Conservation (phyloP, 148 eudicot genomes). For the Hydrangea macrophylla region DNA sequence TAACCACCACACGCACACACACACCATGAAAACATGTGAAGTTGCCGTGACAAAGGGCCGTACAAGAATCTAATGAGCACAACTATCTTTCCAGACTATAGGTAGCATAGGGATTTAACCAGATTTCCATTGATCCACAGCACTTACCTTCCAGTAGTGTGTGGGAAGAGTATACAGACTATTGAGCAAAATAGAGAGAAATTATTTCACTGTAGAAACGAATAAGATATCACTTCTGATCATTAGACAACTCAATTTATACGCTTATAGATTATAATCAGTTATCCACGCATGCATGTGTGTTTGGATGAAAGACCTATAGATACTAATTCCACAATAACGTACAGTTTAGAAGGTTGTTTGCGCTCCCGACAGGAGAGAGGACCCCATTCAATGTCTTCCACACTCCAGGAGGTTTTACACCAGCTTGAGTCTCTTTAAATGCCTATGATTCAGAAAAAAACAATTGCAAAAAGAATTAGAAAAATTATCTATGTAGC, state of each 20-base stretch:
- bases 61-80: neutral
- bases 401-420: conserved; percentile 80
- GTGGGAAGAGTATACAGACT: too few relatives aligned
- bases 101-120: neutral
- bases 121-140: neutral
- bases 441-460: conserved; percentile 53
- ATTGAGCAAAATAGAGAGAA: neutral
- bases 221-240: neutral
- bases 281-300: neutral
- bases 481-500: too few relatives aligned
- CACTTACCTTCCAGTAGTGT: neutral
- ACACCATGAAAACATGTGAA: neutral
- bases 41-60: neutral
- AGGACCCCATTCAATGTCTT: conserved; percentile 64
- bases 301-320: neutral
- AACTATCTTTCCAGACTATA: neutral
- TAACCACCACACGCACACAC: neutral
- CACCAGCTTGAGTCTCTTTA: conserved; percentile 44
- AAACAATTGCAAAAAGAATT: neutral
- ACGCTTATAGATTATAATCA: neutral
- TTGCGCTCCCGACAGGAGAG: conserved; percentile 48
- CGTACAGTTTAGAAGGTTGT: conserved; percentile 54
- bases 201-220: neutral
- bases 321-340: conserved; percentile 8
- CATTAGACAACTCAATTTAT: neutral